These are phyloP conservation scores for Solanum bulbocastanum DNA, from an alignment of 257 asterid species.

Conservation along the genomic window DNA sequence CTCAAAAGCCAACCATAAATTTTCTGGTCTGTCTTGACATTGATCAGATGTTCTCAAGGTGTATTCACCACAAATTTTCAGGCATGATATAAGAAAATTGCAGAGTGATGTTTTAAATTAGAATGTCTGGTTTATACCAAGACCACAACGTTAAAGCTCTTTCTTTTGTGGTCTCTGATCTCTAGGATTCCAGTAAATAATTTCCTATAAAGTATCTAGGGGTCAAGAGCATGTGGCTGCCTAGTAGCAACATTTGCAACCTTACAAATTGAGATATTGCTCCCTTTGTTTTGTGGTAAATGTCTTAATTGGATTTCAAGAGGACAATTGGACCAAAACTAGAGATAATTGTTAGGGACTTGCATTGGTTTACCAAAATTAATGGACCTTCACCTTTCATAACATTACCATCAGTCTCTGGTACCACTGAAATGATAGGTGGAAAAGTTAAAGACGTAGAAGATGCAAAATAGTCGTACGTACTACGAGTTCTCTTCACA, in stretches of 20 bases:
- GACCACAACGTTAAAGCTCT: background rate
- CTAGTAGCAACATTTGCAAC: background rate
- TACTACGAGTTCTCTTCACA: background rate
- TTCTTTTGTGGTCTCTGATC: background rate
- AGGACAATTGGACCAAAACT: background rate
- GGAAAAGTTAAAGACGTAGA: background rate
- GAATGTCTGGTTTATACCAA: background rate
- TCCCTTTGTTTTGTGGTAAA: background rate
- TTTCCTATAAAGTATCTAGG: background rate
- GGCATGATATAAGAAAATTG: background rate
- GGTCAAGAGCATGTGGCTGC: background rate
- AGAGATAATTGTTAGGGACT: background rate
- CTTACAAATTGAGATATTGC: background rate
- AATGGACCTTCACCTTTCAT: background rate
- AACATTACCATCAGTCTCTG: background rate
- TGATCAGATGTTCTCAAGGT: background rate
- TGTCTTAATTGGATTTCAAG: background rate
- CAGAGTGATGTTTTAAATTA: background rate
- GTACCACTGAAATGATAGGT: background rate
- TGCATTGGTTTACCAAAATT: background rate
- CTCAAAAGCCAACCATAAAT: background rate
- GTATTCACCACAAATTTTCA: background rate
- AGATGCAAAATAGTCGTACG: background rate
- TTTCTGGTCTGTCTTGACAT: background rate
- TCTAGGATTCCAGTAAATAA: background rate